Conservation (phyloP, 2,329 filamentous ascomycete genomes). For the Coniochaeta sp. region DNA sequence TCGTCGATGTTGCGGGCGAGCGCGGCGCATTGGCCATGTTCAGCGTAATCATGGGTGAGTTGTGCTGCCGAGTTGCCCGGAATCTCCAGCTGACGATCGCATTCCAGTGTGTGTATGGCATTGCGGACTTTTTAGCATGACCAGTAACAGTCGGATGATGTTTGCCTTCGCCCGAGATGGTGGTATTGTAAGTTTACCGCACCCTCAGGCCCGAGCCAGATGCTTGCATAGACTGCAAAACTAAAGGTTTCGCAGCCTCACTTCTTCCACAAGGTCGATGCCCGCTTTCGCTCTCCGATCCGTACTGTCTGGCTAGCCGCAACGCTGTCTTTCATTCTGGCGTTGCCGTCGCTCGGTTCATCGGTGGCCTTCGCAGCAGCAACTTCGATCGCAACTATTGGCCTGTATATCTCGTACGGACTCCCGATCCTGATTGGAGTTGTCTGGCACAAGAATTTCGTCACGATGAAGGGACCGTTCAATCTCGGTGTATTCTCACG, state of each 20-base stretch:
- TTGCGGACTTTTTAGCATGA: constrained; percentile 51
- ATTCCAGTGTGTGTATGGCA: constrained; percentile 49
- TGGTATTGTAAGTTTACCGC: constrained; percentile 31
- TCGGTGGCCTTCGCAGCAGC: constrained; percentile 49
- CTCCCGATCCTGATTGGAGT: constrained; percentile 48
- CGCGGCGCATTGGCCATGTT: constrained; percentile 48
- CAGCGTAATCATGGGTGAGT: constrained; percentile 38
- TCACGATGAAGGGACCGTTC: constrained; percentile 44
- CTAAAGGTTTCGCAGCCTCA: constrained; percentile 20
- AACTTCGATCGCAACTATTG: constrained; percentile 51
- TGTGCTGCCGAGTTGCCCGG: background rate
- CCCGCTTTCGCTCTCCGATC: constrained; percentile 38
- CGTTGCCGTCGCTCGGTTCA: constrained; percentile 46
- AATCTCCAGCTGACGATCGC: background rate
- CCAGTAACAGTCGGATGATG: constrained; percentile 51
- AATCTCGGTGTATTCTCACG: constrained; percentile 38
- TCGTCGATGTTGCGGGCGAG: constrained; percentile 48
- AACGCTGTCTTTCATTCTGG: constrained; percentile 44
- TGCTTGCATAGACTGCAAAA: background rate
- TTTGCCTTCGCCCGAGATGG: constrained; percentile 49
- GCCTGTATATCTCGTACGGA: constrained; percentile 50
- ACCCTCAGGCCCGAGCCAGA: background rate
- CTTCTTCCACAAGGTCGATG: constrained; percentile 47
- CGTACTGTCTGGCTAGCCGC: constrained; percentile 49
- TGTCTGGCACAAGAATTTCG: constrained; percentile 41